phyloP scores from a whole-genome alignment of 495 filamentous ascomycete genomes.

The Polyplosphaeria fusca region DNA sequence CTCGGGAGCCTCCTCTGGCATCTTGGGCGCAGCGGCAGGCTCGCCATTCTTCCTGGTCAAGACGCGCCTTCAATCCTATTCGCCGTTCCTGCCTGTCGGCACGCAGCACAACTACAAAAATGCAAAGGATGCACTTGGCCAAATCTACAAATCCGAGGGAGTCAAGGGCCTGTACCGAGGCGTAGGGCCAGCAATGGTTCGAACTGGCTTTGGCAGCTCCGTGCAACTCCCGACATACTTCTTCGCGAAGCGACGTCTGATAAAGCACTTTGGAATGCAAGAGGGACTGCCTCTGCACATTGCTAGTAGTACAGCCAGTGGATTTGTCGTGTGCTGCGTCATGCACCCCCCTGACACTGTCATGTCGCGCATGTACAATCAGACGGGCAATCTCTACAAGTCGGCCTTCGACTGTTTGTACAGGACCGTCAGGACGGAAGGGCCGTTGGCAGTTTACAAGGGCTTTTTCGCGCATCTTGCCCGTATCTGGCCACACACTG shows the following conservation, averaged over 20 bases:
- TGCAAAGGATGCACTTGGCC: conserved; percentile 73
- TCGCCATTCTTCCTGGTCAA: conserved; percentile 99
- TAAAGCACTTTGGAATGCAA: conserved; percentile 77
- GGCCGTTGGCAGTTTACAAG: conserved; percentile 93
- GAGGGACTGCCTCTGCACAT: conserved; percentile 90
- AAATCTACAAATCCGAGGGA: conserved; percentile 77
- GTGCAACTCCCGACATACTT: conserved; percentile 98
- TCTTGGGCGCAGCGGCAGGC: conserved; percentile 84
- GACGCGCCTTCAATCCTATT: conserved; percentile 91
- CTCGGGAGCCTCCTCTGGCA: conserved; percentile 79
- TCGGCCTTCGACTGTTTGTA: conserved; percentile 87
- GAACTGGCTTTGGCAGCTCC: conserved; percentile 90
- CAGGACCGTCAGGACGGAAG: conserved; percentile 89
- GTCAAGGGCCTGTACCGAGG: conserved; percentile 81
- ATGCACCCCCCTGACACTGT: conserved; percentile 99
- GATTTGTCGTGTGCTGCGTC: conserved; percentile 93
- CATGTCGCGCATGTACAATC: conserved; percentile 99
- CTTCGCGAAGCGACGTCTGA: conserved; percentile 86
- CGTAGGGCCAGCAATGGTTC: conserved; percentile 90
- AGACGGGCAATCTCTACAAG: conserved; percentile 92
- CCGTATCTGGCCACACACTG: conserved; percentile 89
- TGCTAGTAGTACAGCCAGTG: conserved; percentile 81
- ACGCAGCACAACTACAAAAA: conserved; percentile 92
- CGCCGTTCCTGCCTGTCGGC: conserved; percentile 89
- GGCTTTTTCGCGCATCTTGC: conserved; percentile 94